Evolutionary conservation across 2,329 filamentous ascomycete genomes (phyloP).

Genomic region (Fusarium begoniae): DNA sequence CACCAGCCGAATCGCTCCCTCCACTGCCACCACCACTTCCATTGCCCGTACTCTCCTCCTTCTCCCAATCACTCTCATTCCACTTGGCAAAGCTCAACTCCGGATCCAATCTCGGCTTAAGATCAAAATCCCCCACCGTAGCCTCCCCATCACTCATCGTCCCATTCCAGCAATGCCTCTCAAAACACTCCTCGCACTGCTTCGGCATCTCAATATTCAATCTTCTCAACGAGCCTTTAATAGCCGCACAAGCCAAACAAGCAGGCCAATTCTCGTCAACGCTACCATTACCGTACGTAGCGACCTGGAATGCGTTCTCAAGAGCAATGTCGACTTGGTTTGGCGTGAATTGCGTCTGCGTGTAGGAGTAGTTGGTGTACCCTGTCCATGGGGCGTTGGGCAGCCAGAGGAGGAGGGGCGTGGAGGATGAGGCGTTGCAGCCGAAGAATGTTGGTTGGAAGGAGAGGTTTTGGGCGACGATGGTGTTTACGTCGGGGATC

Average conservation of each 20-base stretch:
- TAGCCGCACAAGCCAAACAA: constrained; percentile 83
- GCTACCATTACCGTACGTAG: constrained; percentile 80
- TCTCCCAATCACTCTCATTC: constrained; percentile 32
- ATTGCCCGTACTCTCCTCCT: background rate
- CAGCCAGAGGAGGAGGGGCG: constrained; percentile 42
- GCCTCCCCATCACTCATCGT: constrained; percentile 10
- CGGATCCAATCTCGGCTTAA: constrained; percentile 30
- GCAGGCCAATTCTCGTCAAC: constrained; percentile 75
- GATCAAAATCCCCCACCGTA: constrained; percentile 26
- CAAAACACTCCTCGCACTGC: constrained; percentile 41
- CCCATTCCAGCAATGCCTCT: constrained; percentile 42
- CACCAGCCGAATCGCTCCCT: background rate
- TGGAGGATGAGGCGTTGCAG: constrained; percentile 33
- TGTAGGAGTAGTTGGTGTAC: constrained; percentile 42
- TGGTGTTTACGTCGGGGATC: constrained; percentile 41
- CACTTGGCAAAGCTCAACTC: constrained; percentile 36
- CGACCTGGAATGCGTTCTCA: constrained; percentile 79
- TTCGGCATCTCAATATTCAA: constrained; percentile 24
- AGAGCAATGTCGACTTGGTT: constrained; percentile 36
- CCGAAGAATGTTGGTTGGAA: constrained; percentile 44
- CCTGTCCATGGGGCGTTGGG: constrained; percentile 44
- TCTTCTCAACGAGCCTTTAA: constrained; percentile 70
- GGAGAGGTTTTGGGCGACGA: constrained; percentile 39
- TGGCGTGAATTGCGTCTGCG: constrained; percentile 35
- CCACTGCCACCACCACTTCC: background rate